Conservation (phyloP, 345 rosid species). For the Cardamine chenopodiifolia region DNA sequence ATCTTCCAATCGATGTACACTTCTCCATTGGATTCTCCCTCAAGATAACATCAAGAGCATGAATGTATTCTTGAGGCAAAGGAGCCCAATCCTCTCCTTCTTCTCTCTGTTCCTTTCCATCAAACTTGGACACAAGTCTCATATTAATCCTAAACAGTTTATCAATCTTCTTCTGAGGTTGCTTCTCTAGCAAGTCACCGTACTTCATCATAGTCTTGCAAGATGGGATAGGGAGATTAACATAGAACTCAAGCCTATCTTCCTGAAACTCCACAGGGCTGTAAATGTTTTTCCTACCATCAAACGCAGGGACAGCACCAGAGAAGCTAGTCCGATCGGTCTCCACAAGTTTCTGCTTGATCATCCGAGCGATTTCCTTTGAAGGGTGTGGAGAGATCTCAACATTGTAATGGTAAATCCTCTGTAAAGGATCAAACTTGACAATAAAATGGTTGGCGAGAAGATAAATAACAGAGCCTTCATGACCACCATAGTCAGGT, state of each 20-base stretch:
- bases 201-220: conserved; percentile 39
- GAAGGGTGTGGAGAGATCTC: conserved; percentile 84
- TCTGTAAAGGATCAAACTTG: conserved; percentile 62
- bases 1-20: conserved; percentile 72
- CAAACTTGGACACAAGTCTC: conserved; percentile 80
- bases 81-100: conserved; percentile 79
- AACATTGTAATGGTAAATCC: conserved; percentile 86
- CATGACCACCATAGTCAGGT: conserved; percentile 86
- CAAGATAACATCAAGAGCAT: conserved; percentile 90
- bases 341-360: conserved; percentile 74
- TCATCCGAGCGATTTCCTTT: conserved; percentile 79
- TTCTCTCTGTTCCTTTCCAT: conserved; percentile 67
- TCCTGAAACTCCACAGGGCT: conserved; percentile 85
- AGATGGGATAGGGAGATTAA: conserved; percentile 80
- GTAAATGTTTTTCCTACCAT: conserved; percentile 78
- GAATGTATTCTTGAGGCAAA: conserved; percentile 87
- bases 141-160: conserved; percentile 66
- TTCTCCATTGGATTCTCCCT: conserved; percentile 85
- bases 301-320: conserved; percentile 75
- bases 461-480: conserved; percentile 72
- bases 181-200: conserved; percentile 55
- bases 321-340: conserved; percentile 58
- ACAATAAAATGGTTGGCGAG: conserved; percentile 95
- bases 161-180: conserved; percentile 55
- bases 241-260: conserved; percentile 81